phyloP scores from a whole-genome alignment of 108 stramenopile species.

The Nannochloropsis gaditana region DNA sequence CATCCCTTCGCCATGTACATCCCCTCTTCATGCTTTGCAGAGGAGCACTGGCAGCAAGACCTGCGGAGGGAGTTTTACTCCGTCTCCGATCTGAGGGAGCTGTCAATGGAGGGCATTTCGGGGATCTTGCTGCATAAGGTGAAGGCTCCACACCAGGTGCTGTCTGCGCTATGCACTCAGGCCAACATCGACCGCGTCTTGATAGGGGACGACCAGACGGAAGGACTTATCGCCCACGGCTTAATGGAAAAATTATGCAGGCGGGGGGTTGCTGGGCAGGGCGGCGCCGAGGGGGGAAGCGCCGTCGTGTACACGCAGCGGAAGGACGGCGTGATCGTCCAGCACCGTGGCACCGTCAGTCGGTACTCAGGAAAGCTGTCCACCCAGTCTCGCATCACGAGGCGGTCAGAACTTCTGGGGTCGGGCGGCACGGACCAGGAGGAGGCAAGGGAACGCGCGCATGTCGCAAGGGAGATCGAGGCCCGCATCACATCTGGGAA shows the following conservation, averaged over 20 bases:
- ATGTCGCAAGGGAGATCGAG: constrained; percentile 45
- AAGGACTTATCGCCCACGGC: constrained; percentile 56
- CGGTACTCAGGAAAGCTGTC: constrained; percentile 30
- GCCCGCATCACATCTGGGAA: constrained; percentile 46
- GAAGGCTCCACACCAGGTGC: constrained; percentile 61
- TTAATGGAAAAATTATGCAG: not conserved
- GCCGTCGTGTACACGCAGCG: constrained; percentile 27
- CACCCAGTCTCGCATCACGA: not conserved
- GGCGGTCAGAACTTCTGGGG: not conserved
- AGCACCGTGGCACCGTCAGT: constrained; percentile 28
- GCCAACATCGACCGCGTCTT: constrained; percentile 65
- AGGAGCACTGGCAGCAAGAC: not conserved
- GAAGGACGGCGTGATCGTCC: not conserved
- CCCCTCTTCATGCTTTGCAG: not conserved
- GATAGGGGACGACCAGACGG: constrained; percentile 64
- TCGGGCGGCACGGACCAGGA: constrained; percentile 20
- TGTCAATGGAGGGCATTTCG: constrained; percentile 54
- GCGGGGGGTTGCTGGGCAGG: not conserved
- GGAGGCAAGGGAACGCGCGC: constrained; percentile 28
- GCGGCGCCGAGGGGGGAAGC: not conserved
- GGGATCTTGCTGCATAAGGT: constrained; percentile 73
- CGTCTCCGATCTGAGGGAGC: not conserved
- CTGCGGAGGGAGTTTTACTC: not conserved
- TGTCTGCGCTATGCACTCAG: constrained; percentile 59
- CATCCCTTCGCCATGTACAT: not conserved